Evolutionary conservation across 805 yeast species (phyloP), one percentile per base, ranked within the genome.

Genomic region (Candida manassasensis): DNA sequence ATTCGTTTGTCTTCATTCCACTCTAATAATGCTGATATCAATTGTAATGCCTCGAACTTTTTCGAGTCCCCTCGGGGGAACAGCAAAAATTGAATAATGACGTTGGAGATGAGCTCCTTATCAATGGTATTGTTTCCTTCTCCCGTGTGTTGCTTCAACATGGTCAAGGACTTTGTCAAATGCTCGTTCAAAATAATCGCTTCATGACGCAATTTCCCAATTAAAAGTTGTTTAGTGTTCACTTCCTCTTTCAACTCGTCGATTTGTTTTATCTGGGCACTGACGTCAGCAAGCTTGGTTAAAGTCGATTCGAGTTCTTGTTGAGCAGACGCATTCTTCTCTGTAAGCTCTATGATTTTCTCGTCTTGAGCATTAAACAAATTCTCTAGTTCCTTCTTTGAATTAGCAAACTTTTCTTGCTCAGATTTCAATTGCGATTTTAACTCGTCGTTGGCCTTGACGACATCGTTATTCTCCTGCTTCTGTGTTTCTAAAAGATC

Each of bases 161-260:
- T 69, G 17, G 86, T 77, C 42, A 90, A 63, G 1, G 97, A 95
- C 51, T 93, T 90, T n/a, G 96, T 88, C 36, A 93, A 63, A 61
- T 93, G 97, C 53, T 93, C 98, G 55, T 93, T 93, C 39, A 90
- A 63, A 17, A 86, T 85, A 7, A 93, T 90, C 2, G 95, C 90
- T 57, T 93, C 98, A 56, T 90, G 97, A 35, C 97, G 76, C 33
- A 93, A 71, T 54, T 90, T 93, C 2, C 97, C 97, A 34, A 93
- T 77, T 34, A 80, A 73, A 21, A 89, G 63, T 39, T 80, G 86
- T 57, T 86, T 88, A 41, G 51, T 55, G 29, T 63, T 59, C 14
- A 66, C 42, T 72, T 88, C 64, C 67, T 79, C 29, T 71, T 65
- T 53, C 70, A 88, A 35, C 56, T 63, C 51, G 71, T 84, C 34